Percentiles rank a stretch among this genome's conserved stretches.
phyloP scores from a whole-genome alignment of 257 asterid species.

The Nicotiana tabacum region DNA sequence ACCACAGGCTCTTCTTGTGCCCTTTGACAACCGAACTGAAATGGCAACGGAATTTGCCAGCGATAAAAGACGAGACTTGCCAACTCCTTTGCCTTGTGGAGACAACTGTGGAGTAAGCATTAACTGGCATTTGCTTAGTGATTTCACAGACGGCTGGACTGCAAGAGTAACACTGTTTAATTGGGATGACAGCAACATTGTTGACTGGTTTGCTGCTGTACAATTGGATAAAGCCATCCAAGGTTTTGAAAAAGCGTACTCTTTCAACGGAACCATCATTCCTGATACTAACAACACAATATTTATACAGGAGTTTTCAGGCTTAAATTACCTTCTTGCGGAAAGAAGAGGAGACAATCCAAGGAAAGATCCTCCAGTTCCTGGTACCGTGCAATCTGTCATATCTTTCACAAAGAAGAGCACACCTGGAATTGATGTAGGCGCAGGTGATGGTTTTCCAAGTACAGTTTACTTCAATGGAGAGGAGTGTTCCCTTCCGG shows the following conservation, averaged over 20 bases:
- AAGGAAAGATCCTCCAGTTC: conserved; percentile 52
- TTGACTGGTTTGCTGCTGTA: conserved; percentile 58
- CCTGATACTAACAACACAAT: conserved; percentile 32
- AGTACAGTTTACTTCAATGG: conserved; percentile 71
- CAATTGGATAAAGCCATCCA: conserved; percentile 43
- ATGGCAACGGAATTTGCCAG: conserved; percentile 14
- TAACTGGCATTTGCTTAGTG: conserved; percentile 63
- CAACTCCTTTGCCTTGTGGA: conserved; percentile 58
- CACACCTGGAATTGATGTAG: conserved; percentile 44
- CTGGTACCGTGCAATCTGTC: conserved; percentile 57
- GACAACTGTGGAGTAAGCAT: conserved; percentile 71
- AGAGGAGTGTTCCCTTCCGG: conserved; percentile 67
- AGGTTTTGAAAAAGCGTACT: conserved; percentile 52
- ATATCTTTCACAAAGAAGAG: conserved; percentile 56
- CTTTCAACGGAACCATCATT: conserved; percentile 44
- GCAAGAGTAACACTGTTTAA: conserved; percentile 64
- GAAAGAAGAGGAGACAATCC: conserved; percentile 47
- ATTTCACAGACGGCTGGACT: conserved; percentile 54
- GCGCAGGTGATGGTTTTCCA: conserved; percentile 59
- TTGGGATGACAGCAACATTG: conserved; percentile 44
- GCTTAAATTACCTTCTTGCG: conserved; percentile 40
- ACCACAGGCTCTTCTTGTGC: conserved; percentile 48
- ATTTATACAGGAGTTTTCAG: conserved; percentile 44
- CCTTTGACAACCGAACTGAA: conserved; percentile 53
- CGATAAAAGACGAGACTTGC: conserved; percentile 26